Percentiles rank a stretch among this genome's conserved stretches.
These are phyloP conservation scores for Carex sylvatica DNA, from an alignment of 202 grass and related monocot genomes.

Conservation along the genomic window DNA sequence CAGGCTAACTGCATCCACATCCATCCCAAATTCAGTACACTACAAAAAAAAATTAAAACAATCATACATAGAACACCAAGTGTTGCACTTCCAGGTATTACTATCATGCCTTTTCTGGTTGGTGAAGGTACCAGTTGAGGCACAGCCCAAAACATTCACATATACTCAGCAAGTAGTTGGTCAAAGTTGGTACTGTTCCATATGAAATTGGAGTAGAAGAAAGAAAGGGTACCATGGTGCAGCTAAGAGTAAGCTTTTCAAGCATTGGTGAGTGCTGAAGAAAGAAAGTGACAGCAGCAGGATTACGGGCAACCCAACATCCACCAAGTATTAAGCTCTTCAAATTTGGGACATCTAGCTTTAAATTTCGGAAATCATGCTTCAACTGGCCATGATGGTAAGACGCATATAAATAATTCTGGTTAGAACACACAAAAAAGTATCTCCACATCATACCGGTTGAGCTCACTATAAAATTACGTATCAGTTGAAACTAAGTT, in stretches of 20 bases:
- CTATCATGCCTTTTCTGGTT: neutral
- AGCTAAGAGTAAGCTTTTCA: constrained; percentile 17
- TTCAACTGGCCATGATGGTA: neutral
- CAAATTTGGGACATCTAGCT: constrained; percentile 15
- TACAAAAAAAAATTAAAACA: neutral
- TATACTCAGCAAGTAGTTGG: neutral
- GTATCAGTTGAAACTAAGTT: neutral
- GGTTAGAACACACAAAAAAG: neutral
- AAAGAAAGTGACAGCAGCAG: constrained; percentile 8
- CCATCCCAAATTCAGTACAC: neutral
- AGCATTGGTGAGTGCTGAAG: neutral
- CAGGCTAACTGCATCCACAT: neutral
- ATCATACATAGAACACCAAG: neutral
- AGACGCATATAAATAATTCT: neutral
- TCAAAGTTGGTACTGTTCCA: neutral
- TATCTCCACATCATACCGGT: neutral
- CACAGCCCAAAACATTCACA: neutral
- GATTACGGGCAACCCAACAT: neutral
- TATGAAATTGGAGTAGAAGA: neutral
- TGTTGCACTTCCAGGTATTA: neutral
- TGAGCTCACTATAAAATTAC: neutral
- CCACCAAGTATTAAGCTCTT: constrained; percentile 29
- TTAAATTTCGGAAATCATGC: neutral
- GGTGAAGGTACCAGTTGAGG: neutral
- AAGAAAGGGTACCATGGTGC: neutral